Percentiles rank a stretch among this genome's conserved stretches.
phyloP scores from a whole-genome alignment of 345 rosid genomes.

The Raphanus sativus region DNA sequence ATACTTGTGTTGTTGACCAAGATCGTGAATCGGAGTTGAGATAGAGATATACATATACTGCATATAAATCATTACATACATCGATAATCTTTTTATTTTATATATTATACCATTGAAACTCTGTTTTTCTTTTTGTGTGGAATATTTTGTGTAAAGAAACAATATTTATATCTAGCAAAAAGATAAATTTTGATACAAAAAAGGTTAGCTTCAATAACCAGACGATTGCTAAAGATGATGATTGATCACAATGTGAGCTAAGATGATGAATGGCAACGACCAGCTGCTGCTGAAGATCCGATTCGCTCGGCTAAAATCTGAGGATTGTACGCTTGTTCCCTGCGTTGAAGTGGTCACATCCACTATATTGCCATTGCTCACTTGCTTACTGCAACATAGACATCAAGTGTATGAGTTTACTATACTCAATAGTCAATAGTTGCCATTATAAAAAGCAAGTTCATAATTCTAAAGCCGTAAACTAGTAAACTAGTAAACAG shows the following conservation, averaged over 20 bases:
- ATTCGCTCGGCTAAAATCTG: slow-evolving; percentile 51
- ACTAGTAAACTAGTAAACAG: neutral
- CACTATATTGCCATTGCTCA: slow-evolving; percentile 46
- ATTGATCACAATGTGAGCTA: neutral
- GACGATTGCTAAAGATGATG: neutral
- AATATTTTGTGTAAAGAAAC: slow-evolving; percentile 8
- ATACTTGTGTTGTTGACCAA: slow-evolving; percentile 37
- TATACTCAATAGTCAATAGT: too few relatives aligned
- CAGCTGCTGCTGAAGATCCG: slow-evolving; percentile 30
- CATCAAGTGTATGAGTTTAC: neutral
- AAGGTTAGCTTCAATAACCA: neutral
- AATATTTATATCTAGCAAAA: slow-evolving; percentile 6
- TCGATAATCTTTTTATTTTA: neutral
- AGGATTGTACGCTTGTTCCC: slow-evolving; percentile 44
- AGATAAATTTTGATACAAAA: slow-evolving; percentile 14
- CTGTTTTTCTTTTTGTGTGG: neutral
- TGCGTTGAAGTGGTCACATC: slow-evolving; percentile 34
- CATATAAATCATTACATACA: slow-evolving; percentile 27
- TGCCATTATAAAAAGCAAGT: neutral
- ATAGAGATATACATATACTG: slow-evolving; percentile 5
- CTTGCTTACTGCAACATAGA: slow-evolving; percentile 48
- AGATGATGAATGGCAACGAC: slow-evolving; percentile 29
- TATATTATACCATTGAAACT: neutral
- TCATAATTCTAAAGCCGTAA: neutral
- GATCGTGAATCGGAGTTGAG: slow-evolving; percentile 19